Conservation (phyloP, 2,329 filamentous ascomycete genomes). For the Trichophyton mentagrophytes region DNA sequence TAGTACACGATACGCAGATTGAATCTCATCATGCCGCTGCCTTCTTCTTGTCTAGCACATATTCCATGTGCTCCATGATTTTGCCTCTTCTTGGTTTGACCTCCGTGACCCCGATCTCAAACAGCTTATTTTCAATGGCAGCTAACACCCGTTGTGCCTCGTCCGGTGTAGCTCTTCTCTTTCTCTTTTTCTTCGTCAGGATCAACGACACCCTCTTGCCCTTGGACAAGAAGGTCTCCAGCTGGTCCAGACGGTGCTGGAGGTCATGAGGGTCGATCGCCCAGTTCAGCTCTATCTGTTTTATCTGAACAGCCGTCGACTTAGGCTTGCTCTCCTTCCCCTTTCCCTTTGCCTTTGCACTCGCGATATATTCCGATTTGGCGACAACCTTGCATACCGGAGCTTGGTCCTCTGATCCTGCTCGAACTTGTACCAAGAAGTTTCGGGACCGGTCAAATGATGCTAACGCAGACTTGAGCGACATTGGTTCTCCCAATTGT, state of each 20-base stretch:
- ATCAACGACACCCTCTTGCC: slow-evolving; percentile 64
- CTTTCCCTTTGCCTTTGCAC: slow-evolving; percentile 26
- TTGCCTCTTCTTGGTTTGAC: slow-evolving; percentile 32
- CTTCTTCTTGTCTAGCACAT: slow-evolving; percentile 26
- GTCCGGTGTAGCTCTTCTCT: slow-evolving; percentile 45
- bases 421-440: slow-evolving; percentile 40
- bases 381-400: slow-evolving; percentile 62
- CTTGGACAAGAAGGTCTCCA: slow-evolving; percentile 57
- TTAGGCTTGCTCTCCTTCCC: slow-evolving; percentile 28
- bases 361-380: slow-evolving; percentile 33
- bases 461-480: slow-evolving; percentile 25
- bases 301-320: slow-evolving; percentile 34
- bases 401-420: slow-evolving; percentile 21
- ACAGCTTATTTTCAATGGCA: slow-evolving; percentile 35
- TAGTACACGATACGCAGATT: background rate
- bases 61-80: slow-evolving; percentile 25
- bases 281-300: slow-evolving; percentile 87
- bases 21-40: background rate
- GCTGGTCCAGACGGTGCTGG: slow-evolving; percentile 53
- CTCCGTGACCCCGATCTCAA: slow-evolving; percentile 31
- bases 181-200: slow-evolving; percentile 54
- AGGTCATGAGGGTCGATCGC: slow-evolving; percentile 66
- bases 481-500: slow-evolving; percentile 20
- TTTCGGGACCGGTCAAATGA: slow-evolving; percentile 38
- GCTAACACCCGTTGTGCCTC: slow-evolving; percentile 50